A percentile compares a stretch with the other conserved stretches of the same genome.
Conservation (phyloP, 2,329 filamentous ascomycete species). For the Allantophomopsis cytisporea region DNA sequence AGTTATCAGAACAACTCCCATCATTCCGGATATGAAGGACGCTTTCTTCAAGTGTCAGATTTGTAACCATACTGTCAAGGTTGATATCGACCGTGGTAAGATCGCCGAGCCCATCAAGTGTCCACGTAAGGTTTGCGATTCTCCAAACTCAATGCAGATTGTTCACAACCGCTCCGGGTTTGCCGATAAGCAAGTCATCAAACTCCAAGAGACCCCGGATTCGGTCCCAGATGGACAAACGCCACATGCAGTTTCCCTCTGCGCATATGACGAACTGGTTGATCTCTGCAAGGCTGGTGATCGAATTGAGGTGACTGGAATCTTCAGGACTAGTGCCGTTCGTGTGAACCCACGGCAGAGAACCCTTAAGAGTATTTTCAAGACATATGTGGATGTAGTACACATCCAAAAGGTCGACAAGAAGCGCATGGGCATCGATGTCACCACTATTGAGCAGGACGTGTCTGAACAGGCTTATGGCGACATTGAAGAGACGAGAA, state of each 20-base stretch:
- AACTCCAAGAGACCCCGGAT: conserved; percentile 94
- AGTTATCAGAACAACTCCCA: conserved; percentile 87
- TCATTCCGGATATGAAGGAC: conserved; percentile 98
- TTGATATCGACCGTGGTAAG: conserved; percentile 88
- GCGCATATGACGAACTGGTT: conserved; percentile 91
- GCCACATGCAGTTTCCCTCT: conserved; percentile 91
- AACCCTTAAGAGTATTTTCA: conserved; percentile 89
- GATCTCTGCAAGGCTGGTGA: conserved; percentile 98
- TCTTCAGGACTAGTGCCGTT: conserved; percentile 90
- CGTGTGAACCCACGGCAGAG: conserved; percentile 88
- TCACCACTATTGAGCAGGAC: conserved; percentile 74
- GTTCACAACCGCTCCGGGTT: conserved; percentile 92
- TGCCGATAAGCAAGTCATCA: conserved; percentile 96
- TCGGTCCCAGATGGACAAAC: conserved; percentile 91
- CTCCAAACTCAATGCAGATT: conserved; percentile 95
- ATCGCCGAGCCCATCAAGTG: conserved; percentile 91
- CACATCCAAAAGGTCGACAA: conserved; percentile 96
- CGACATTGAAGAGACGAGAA: conserved; percentile 71
- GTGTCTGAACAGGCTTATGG: conserved; percentile 45
- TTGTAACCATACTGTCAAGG: conserved; percentile 81
- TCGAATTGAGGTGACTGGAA: conserved; percentile 86
- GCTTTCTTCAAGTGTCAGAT: conserved; percentile 94
- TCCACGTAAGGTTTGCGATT: conserved; percentile 66
- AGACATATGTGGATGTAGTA: conserved; percentile 91
- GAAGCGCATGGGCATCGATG: conserved; percentile 83